A percentile compares a stretch with the other conserved stretches of the same genome.
phyloP scores from a whole-genome alignment of 371 early-diverging fungal genomes.

The Phascolomyces articulosus region DNA sequence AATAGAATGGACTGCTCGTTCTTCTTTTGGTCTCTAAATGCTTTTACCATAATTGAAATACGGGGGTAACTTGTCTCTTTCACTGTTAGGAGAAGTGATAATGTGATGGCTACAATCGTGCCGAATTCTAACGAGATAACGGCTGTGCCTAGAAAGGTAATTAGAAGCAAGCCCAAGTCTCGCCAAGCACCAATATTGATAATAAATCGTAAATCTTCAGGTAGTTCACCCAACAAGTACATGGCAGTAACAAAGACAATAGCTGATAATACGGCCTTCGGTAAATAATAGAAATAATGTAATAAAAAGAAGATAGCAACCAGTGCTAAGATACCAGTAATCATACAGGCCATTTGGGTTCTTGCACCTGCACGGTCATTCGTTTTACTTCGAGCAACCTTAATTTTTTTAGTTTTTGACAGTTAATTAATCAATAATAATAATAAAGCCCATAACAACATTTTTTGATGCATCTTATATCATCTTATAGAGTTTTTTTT shows the following conservation, averaged over 20 bases:
- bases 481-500: background rate
- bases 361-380: slow-evolving; percentile 88
- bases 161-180: slow-evolving; percentile 77
- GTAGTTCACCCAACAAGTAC: slow-evolving; percentile 77
- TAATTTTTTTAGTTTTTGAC: background rate
- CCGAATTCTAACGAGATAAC: slow-evolving; percentile 90
- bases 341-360: slow-evolving; percentile 88
- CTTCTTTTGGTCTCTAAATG: background rate
- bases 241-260: slow-evolving; percentile 89
- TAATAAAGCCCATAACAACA: too few species aligned
- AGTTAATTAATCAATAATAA: too few species aligned
- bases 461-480: too few species aligned
- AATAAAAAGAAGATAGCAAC: slow-evolving; percentile 79
- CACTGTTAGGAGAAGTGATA: slow-evolving; percentile 87
- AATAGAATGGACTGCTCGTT: background rate
- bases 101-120: slow-evolving; percentile 82
- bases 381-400: slow-evolving; percentile 86
- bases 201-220: slow-evolving; percentile 84
- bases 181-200: slow-evolving; percentile 84
- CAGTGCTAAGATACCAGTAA: slow-evolving; percentile 75
- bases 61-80: slow-evolving; percentile 87
- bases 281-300: slow-evolving; percentile 85
- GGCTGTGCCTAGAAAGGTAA: slow-evolving; percentile 85
- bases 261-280: slow-evolving; percentile 81
- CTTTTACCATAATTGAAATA: slow-evolving; percentile 73